These are phyloP conservation scores for Pseudopyrenochaeta lycopersici DNA, from an alignment of 2,329 filamentous ascomycete genomes.

Conservation along the genomic window DNA sequence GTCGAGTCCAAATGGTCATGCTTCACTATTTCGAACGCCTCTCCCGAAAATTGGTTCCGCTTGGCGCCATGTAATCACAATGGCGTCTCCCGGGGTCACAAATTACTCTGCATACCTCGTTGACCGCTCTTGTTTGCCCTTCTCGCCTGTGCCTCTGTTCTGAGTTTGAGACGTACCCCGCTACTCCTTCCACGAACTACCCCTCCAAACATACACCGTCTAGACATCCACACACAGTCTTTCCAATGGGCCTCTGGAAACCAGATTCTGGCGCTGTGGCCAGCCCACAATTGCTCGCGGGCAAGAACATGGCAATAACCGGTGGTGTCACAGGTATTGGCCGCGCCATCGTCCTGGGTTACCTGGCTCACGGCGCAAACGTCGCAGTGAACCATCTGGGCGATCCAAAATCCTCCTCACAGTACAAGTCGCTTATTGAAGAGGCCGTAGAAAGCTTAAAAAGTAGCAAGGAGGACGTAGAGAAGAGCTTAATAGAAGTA, in stretches of 20 bases:
- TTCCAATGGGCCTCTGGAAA: slow-evolving; percentile 4
- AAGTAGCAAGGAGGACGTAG: slow-evolving; percentile 40
- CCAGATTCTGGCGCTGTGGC: slow-evolving; percentile 8
- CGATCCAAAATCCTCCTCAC: slow-evolving; percentile 56
- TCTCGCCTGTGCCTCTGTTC: background rate
- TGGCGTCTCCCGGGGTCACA: slow-evolving; percentile 8
- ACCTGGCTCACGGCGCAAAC: slow-evolving; percentile 77
- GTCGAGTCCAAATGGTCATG: slow-evolving; percentile 11
- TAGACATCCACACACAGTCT: slow-evolving; percentile 1
- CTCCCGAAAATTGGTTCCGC: slow-evolving; percentile 23
- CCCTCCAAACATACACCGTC: background rate
- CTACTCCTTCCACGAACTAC: background rate
- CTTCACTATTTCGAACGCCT: slow-evolving; percentile 15
- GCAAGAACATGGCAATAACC: slow-evolving; percentile 86
- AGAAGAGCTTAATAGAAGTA: slow-evolving; percentile 67
- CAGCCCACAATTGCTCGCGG: slow-evolving; percentile 64
- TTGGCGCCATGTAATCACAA: slow-evolving; percentile 19
- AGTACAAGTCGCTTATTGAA: slow-evolving; percentile 59
- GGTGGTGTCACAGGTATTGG: slow-evolving; percentile 89
- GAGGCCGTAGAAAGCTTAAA: slow-evolving; percentile 42
- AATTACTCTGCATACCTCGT: background rate
- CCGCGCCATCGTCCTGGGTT: slow-evolving; percentile 82
- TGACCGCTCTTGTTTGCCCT: background rate
- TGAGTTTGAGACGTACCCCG: slow-evolving; percentile 11
- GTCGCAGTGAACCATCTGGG: slow-evolving; percentile 85